These are phyloP conservation scores for Royoungia palumana DNA, from an alignment of 768 basidiomycete genomes.

Conservation along the genomic window DNA sequence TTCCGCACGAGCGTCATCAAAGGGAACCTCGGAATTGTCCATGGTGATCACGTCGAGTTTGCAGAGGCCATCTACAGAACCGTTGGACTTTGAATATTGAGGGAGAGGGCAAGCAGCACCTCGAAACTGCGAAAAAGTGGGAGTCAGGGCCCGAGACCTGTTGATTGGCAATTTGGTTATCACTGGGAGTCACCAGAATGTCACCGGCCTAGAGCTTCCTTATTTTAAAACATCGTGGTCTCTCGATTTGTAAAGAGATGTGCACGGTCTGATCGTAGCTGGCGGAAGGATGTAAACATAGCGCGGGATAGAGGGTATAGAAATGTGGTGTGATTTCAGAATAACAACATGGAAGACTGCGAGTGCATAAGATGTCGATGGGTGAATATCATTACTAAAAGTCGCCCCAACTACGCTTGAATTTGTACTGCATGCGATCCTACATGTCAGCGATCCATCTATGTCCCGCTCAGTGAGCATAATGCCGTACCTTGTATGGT, in stretches of 20 bases:
- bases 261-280: neutral
- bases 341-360: constrained; percentile 1
- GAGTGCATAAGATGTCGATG: constrained; percentile 8
- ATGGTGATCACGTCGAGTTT: too few relatives aligned
- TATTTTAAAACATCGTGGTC: too few relatives aligned
- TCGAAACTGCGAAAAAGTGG: too few relatives aligned
- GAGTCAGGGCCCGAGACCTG: too few relatives aligned
- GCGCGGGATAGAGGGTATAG: constrained; percentile 22
- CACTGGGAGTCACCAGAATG: too few relatives aligned
- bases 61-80: too few relatives aligned
- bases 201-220: too few relatives aligned
- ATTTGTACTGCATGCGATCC: constrained; percentile 81
- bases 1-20: too few relatives aligned
- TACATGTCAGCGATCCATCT: constrained; percentile 45
- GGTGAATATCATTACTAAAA: constrained; percentile 45
- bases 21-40: too few relatives aligned
- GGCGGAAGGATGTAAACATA: constrained; percentile 5
- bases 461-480: constrained; percentile 6
- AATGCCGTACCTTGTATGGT: constrained; percentile 75
- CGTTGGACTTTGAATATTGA: too few relatives aligned
- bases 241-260: constrained; percentile 1
- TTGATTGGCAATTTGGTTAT: too few relatives aligned
- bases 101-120: too few relatives aligned
- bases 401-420: constrained; percentile 84
- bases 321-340: constrained; percentile 20